phyloP scores from a whole-genome alignment of 768 basidiomycete species.

The Galerina marginata region DNA sequence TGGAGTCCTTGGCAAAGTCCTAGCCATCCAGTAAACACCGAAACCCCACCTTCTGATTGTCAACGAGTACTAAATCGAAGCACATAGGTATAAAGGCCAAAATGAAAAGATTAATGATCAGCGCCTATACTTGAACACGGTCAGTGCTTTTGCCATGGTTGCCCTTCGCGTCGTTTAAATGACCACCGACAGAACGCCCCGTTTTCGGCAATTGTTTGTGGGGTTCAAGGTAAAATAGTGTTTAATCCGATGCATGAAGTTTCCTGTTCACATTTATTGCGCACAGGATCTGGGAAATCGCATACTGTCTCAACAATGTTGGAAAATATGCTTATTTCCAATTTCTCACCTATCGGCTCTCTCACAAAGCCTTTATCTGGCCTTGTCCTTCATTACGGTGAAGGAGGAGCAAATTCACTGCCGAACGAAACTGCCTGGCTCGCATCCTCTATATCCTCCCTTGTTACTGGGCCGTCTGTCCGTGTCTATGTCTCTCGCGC shows the following conservation, averaged over 20 bases:
- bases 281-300: slow-evolving; percentile 70
- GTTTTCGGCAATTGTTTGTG: slow-evolving; percentile 77
- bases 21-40: slow-evolving; percentile 49
- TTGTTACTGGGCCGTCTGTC: slow-evolving; percentile 38
- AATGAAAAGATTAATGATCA: slow-evolving; percentile 45
- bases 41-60: not conserved
- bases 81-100: slow-evolving; percentile 39
- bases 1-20: slow-evolving; percentile 60
- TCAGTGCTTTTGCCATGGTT: slow-evolving; percentile 30
- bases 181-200: slow-evolving; percentile 62
- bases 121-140: slow-evolving; percentile 73
- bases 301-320: slow-evolving; percentile 73
- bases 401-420: slow-evolving; percentile 59
- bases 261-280: not conserved
- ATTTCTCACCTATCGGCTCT: slow-evolving; percentile 51
- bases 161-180: not conserved
- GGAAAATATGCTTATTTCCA: slow-evolving; percentile 72
- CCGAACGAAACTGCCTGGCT: slow-evolving; percentile 76
- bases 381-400: slow-evolving; percentile 72
- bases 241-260: not conserved
- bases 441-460: slow-evolving; percentile 37
- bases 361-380: slow-evolving; percentile 62
- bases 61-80: not conserved
- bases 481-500: slow-evolving; percentile 66
- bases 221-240: slow-evolving; percentile 56